Base-by-base conservation (phyloP, 352 stramenopile species). In the Thalassiosira livingstoniorum region DNA sequence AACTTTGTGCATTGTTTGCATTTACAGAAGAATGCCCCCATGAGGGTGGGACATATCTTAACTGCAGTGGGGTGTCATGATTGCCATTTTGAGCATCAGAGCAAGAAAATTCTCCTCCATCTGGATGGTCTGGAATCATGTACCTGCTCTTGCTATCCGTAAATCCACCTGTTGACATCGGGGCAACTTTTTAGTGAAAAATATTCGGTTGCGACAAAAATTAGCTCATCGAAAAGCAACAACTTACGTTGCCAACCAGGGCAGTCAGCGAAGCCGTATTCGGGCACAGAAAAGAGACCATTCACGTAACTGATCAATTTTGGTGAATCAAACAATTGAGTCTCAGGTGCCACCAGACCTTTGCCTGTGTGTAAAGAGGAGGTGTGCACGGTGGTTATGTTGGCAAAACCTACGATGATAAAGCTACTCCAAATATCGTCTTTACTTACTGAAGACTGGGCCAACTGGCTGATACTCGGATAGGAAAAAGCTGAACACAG, bases 401-500 rank as follows among this genome's bases (percentile, higher is more conserved):
- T n/a, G n/a, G n/a, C n/a, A n/a, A n/a, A n/a, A n/a, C n/a, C n/a
- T n/a, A n/a, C n/a, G n/a, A n/a, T n/a, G n/a, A n/a, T n/a, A n/a
- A n/a, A n/a, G n/a, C n/a, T n/a, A n/a, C n/a, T n/a, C n/a, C n/a
- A n/a, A n/a, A n/a, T n/a, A n/a, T n/a, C n/a, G n/a, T n/a, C n/a
- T n/a, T n/a, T n/a, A n/a, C n/a, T n/a, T n/a, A n/a, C n/a, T n/a
- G n/a, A 78, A 18, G 0, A 88, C 77, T 37, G 79, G 70, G 5
- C 87, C 87, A 43, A 82, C 67, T 29, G 85, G 81, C 32, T 76
- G 62, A 18, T 78, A 83, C 74, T 83, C 81, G 37, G 77, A 80
- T 23, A 86, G 64, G 67, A 92, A 95, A 70, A 91, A 95, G 45
- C 61, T 80, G 69, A 95, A 95, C 0, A 95, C 91, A 42, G 42